Evolutionary conservation across 768 basidiomycete genomes (phyloP), one percentile per base, ranked within the genome.

Genomic region (Boletus subparvulus): DNA sequence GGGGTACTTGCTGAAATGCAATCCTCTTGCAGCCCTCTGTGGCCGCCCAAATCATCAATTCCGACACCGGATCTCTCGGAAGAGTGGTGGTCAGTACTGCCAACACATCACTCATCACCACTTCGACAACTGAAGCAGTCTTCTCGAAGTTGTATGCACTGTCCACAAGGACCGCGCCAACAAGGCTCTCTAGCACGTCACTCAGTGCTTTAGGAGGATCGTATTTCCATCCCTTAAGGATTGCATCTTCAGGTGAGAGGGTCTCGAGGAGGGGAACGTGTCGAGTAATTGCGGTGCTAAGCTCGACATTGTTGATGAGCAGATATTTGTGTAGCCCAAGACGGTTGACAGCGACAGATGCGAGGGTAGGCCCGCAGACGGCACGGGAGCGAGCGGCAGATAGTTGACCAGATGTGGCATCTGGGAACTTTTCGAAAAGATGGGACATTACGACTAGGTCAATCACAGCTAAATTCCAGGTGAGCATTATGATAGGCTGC

Each of bases 151-250:
- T 73, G 65, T 87, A 91, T 6, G 80, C 84, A 6, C 84, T 82
- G 71, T 96, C 94, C 42, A 95, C 81, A 30, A 96, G 80, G 19
- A 96, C 76, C 3, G 91, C 92, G 1, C 92, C 94, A 35, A 94
- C 75, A 6, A 95, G 73, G 51, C 92, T 89, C 72, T 96, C 94
- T 51, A 95, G 78, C 5, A 92, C 82, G 65, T 96, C 94, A 54
- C 89, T 87, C 33, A 93, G 73, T 7, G 83, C 86, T 71, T 96
- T 96, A 0, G 94, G 92, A 10, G 92, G 91, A 63, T 92, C 87
- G 59, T 86, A 87, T 62, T 83, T 83, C 92, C 92, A 94, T 7
- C 87, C 84, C 36, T 81, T 78, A 13, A 80, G 68, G 44, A 92
- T 80, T 19, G 90, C 83, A 46, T 89, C 83, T 47, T 80, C 78